phyloP scores from a whole-genome alignment of 345 rosid genomes.

The Brassica juncea region DNA sequence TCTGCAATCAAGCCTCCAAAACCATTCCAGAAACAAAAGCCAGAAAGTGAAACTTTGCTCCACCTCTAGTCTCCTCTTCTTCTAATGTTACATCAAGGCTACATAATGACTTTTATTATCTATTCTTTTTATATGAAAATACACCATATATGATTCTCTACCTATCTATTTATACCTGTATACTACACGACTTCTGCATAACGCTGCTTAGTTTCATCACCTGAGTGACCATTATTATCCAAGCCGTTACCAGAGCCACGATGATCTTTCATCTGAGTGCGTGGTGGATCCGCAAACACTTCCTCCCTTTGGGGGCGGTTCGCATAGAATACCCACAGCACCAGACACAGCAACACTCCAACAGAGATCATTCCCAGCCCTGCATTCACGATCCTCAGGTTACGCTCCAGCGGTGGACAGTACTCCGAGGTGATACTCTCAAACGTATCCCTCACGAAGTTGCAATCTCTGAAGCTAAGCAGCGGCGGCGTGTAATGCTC shows the following conservation, averaged over 20 bases:
- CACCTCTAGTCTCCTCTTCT: constrained; percentile 32
- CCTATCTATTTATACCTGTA: constrained; percentile 34
- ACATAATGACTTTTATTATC: constrained; percentile 20
- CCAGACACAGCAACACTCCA: constrained; percentile 86
- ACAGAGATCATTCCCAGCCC: constrained; percentile 83
- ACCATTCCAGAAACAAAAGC: constrained; percentile 9
- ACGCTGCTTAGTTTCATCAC: constrained; percentile 31
- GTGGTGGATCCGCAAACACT: constrained; percentile 66
- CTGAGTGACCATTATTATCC: constrained; percentile 14
- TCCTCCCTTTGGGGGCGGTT: constrained; percentile 99
- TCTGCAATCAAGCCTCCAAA: not conserved
- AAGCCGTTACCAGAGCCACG: constrained; percentile 5
- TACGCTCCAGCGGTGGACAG: constrained; percentile 73
- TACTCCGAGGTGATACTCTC: constrained; percentile 63
- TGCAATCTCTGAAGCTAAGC: constrained; percentile 83
- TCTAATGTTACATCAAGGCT: constrained; percentile 24
- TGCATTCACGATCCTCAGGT: constrained; percentile 70
- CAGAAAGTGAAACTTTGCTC: constrained; percentile 41
- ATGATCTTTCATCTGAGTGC: constrained; percentile 10
- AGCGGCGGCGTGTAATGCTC: constrained; percentile 86
- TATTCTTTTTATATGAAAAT: constrained; percentile 15
- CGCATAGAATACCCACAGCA: constrained; percentile 86
- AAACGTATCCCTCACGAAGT: constrained; percentile 81
- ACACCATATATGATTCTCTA: constrained; percentile 33
- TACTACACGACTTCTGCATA: constrained; percentile 29